These are phyloP conservation scores for Ophiostoma perfectum DNA, from an alignment of 2,329 filamentous ascomycete species.

Conservation along the genomic window DNA sequence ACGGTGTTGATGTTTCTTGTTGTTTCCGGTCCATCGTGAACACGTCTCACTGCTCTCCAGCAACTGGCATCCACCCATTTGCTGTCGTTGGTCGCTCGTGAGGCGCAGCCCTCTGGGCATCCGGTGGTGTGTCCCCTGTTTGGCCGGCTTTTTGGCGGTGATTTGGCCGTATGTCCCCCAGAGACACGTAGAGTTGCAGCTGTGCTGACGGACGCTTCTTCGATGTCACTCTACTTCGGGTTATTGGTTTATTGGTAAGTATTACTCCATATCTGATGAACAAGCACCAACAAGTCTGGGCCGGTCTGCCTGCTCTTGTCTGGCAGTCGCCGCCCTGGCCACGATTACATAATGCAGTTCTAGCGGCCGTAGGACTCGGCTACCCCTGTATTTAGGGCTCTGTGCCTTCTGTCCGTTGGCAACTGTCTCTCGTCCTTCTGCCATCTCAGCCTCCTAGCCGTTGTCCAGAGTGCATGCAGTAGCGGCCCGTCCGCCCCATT, in stretches of 20 bases:
- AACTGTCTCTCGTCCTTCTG: neutral
- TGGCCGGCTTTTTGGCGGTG: slow-evolving; percentile 6
- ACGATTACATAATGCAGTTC: neutral
- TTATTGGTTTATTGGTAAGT: neutral
- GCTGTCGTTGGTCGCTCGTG: slow-evolving; percentile 1
- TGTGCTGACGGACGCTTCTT: slow-evolving; percentile 1
- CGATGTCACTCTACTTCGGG: neutral
- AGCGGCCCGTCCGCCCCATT: slow-evolving; percentile 2
- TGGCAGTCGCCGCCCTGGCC: neutral
- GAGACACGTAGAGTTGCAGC: neutral
- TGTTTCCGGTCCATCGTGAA: too few species aligned
- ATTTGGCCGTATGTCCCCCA: neutral
- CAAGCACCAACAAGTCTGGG: slow-evolving; percentile 4
- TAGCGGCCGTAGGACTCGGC: neutral
- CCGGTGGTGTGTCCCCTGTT: slow-evolving; percentile 18
- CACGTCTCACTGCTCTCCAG: slow-evolving; percentile 8
- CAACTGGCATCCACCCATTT: neutral
- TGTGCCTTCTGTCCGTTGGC: neutral
- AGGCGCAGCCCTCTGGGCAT: slow-evolving; percentile 19
- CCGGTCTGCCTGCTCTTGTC: slow-evolving; percentile 4
- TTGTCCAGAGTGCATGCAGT: slow-evolving; percentile 6
- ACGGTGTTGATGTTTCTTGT: neutral
- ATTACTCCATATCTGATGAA: neutral
- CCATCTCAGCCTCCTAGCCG: neutral
- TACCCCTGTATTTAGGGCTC: neutral